Evolutionary conservation across 345 rosid genomes (phyloP), one percentile per base, ranked within the genome.

Genomic region (Rhizophora apiculata): DNA sequence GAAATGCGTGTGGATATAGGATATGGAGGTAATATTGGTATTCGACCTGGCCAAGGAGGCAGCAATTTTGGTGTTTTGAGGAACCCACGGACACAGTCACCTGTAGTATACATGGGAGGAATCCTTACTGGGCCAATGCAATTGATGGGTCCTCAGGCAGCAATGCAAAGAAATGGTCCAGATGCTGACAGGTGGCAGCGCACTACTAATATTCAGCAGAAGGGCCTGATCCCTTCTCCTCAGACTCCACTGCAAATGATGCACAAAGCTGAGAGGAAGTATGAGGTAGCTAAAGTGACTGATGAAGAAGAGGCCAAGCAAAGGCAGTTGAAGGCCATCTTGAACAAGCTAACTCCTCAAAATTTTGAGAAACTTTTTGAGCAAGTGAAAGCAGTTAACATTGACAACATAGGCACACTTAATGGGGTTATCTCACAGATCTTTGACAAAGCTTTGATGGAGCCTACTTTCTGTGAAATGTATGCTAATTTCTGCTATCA

Each of bases 401-500:
- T 96, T 52, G 96, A 96, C 78, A 96, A 82, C 72, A 82, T 81
- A 29, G 79, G 10, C 64, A 96, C 97, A 6, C 99, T 95, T 73
- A 71, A 51, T 18, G 90, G 94, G 53, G 90, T 95, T 60, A 89
- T 95, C 74, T 85, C 91, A 9, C 99, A 92, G 83, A 95, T 95
- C 74, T 96, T 92, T 82, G 97, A 92, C 79, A 92, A 90, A 84
- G 99, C 99, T 74, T 85, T 92, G 63, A 92, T 86, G 93, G 98
- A 92, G 84, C 99, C 98, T 60, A 92, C 98, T 63, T 96, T 96
- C 75, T 89, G 97, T 84, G 97, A 96, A 79, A 96, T 96, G 97
- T 96, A 89, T 83, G 96, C 96, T 16, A 74, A 89, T 77, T 89
- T 92, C 75, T 96, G 99, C 76, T 6, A 11, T 30, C 83, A 76